phyloP scores from a whole-genome alignment of 2,329 filamentous ascomycete species.

The Fusarium clavum region DNA sequence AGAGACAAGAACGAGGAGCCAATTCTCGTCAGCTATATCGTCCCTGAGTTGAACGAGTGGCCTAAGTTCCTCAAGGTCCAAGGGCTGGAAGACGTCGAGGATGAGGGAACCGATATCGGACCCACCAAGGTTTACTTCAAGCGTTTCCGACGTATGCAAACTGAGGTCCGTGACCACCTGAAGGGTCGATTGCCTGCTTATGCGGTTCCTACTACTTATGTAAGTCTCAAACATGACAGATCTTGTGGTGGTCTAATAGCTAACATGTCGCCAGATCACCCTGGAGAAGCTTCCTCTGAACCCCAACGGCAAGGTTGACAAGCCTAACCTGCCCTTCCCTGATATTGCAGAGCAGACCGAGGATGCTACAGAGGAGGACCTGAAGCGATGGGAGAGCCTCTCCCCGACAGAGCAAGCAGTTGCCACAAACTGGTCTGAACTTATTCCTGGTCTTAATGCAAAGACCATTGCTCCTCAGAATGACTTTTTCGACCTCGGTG shows the following conservation, averaged over 20 bases:
- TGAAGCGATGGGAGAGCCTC: slow-evolving; percentile 64
- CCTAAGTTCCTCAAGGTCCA: slow-evolving; percentile 69
- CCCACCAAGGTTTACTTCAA: slow-evolving; percentile 57
- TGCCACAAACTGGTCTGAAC: slow-evolving; percentile 74
- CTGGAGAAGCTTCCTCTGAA: slow-evolving; percentile 70
- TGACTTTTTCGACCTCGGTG: slow-evolving; percentile 55
- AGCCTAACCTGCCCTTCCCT: slow-evolving; percentile 81
- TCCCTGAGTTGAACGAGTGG: slow-evolving; percentile 78
- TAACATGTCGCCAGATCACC: slow-evolving; percentile 6
- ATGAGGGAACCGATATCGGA: slow-evolving; percentile 62
- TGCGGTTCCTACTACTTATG: slow-evolving; percentile 51
- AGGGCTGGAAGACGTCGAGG: slow-evolving; percentile 65
- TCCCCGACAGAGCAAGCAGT: slow-evolving; percentile 55
- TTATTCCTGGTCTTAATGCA: slow-evolving; percentile 74
- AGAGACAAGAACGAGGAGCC: slow-evolving; percentile 69
- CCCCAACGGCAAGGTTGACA: slow-evolving; percentile 85
- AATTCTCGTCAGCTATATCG: slow-evolving; percentile 88
- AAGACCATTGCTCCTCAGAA: slow-evolving; percentile 64
- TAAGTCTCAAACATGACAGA: slow-evolving; percentile 43
- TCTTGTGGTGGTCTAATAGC: background rate
- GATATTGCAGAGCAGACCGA: slow-evolving; percentile 74
- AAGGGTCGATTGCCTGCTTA: slow-evolving; percentile 47
- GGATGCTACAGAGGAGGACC: slow-evolving; percentile 51
- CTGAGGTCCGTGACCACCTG: slow-evolving; percentile 53
- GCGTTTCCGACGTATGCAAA: slow-evolving; percentile 60